Base-by-base conservation (phyloP, 1,139 yeast species). In the Nematodospora anomalae region DNA sequence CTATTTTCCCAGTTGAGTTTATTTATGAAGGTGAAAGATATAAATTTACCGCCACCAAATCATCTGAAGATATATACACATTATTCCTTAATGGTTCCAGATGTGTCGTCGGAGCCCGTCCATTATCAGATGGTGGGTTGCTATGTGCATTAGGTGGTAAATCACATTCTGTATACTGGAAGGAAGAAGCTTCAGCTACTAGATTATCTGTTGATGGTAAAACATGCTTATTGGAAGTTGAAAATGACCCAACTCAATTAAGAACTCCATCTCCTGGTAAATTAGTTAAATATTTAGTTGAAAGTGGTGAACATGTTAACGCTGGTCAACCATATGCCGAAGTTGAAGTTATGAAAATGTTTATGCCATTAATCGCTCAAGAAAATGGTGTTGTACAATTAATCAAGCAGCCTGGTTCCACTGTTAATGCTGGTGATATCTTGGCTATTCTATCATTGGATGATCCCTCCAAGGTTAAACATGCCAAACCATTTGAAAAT, bases 241-340 rank as follows among this genome's bases (percentile, higher is more conserved):
- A 92, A 69, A 90, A 88, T 55, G 99, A 92, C 56, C 99, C 99
- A 49, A 92, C 99, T 33, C 98, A 94, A 69, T 75, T 94, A 57
- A 83, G 97, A 69, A 88, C 98, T 32, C 98, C 98, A 31, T 90
- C 97, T 30, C 99, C 98, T 37, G 99, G 99, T 74, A 92, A 94
- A 67, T 77, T 92, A 52, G 95, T 90, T 42, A 88, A 88, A 60
- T 94, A 80, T 63, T 74, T 92, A 53, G 95, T 92, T 44, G 97
- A 92, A 58, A 85, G 85, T 53, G 98, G 98, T 49, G 98, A 92
- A 49, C 97, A 90, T 55, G 79, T 92, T 51, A 68, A 67, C 44
- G 82, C 95, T 43, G 98, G 98, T 43, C 96, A 92, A 67, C 81
- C 97, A 31, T 94, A 80, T 57, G 98, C 98, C 31, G 98, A 92